These are phyloP conservation scores for Solanum dulcamara DNA, from an alignment of 257 asterid species.

Conservation along the genomic window DNA sequence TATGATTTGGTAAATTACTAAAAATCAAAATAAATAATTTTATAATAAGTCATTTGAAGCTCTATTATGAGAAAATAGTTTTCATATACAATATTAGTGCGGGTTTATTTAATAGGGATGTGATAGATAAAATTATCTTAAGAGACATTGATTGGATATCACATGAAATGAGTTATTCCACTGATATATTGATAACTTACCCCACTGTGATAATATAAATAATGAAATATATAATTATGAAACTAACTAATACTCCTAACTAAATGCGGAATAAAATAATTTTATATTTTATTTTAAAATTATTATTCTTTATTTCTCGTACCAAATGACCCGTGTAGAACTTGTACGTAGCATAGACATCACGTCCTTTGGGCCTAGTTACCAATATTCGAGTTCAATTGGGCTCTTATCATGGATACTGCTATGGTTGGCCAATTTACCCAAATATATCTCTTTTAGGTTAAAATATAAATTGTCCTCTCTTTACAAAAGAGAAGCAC, in stretches of 20 bases:
- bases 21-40: neutral
- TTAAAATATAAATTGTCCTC: neutral
- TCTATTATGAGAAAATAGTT: neutral
- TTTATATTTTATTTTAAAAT: neutral
- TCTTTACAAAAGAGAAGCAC: neutral
- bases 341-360: neutral
- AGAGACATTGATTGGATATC: neutral
- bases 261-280: neutral
- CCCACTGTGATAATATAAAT: neutral
- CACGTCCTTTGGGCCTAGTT: neutral
- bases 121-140: neutral
- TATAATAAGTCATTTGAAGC: neutral
- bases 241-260: neutral
- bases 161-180: neutral
- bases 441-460: neutral
- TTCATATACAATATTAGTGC: neutral
- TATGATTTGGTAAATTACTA: neutral
- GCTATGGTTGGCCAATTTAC: neutral
- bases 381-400: neutral
- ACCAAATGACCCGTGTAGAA: neutral
- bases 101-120: neutral
- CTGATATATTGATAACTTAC: neutral
- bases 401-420: neutral
- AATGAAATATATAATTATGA: neutral
- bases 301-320: neutral